These are phyloP conservation scores for Acacia confusa DNA, from an alignment of 306 rosid genomes.

Conservation along the genomic window DNA sequence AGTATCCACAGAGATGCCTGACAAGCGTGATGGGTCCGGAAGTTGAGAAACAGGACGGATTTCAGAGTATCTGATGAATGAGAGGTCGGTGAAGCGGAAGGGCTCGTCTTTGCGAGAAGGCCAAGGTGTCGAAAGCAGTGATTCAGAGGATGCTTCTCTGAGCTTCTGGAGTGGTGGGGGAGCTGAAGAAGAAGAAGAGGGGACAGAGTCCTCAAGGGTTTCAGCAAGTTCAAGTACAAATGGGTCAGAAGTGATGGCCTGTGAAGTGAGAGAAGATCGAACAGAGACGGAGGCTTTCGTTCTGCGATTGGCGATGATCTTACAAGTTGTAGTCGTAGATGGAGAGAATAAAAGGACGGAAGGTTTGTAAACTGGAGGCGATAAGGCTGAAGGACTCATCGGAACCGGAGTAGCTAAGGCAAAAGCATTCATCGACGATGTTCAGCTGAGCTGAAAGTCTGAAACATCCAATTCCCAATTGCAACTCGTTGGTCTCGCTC, in stretches of 20 bases:
- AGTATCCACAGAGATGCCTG: slow-evolving; percentile 1
- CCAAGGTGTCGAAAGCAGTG: slow-evolving; percentile 86
- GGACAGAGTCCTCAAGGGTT: slow-evolving; percentile 73
- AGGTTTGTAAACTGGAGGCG: slow-evolving; percentile 40
- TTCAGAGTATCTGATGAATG: slow-evolving; percentile 66
- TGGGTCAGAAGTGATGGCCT: slow-evolving; percentile 59
- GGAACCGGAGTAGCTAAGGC: slow-evolving; percentile 42
- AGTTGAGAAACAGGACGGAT: slow-evolving; percentile 61
- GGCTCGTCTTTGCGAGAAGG: slow-evolving; percentile 89
- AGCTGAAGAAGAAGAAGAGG: slow-evolving; percentile 39
- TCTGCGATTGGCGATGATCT: slow-evolving; percentile 18
- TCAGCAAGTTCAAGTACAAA: slow-evolving; percentile 89
- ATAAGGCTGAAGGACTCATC: slow-evolving; percentile 58
- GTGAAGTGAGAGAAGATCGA: slow-evolving; percentile 41
- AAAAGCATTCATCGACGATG: slow-evolving; percentile 45
- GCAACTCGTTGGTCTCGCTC: neutral
- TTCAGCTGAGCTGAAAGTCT: neutral
- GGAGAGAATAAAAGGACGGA: slow-evolving; percentile 30
- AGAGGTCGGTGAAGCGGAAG: slow-evolving; percentile 83
- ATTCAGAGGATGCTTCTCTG: slow-evolving; percentile 53
- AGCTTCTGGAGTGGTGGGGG: slow-evolving; percentile 68
- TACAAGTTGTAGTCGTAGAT: slow-evolving; percentile 23
- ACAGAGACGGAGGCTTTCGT: slow-evolving; percentile 38
- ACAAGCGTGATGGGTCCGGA: slow-evolving; percentile 19
- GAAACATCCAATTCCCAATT: neutral